Evolutionary conservation across 306 rosid species (phyloP).

Genomic region (Fragaria ananassa): DNA sequence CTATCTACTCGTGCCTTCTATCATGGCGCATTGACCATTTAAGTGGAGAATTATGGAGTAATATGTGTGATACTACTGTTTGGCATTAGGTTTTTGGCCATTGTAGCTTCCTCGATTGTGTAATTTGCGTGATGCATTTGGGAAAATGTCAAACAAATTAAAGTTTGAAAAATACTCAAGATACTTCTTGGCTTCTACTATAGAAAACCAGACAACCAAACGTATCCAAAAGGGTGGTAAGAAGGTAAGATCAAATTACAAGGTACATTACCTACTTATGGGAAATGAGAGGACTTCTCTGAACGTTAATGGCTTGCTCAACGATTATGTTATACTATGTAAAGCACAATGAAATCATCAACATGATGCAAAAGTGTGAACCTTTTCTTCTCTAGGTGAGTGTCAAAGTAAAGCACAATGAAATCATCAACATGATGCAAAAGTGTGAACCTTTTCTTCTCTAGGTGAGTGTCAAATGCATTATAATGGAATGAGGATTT

Average conservation of each 20-base stretch:
- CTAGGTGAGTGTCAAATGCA: constrained; percentile 13
- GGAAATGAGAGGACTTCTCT: background rate
- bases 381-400: constrained; percentile 6
- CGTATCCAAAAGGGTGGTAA: too few relatives aligned
- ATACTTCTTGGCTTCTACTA: too few relatives aligned
- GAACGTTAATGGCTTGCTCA: background rate
- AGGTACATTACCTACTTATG: background rate
- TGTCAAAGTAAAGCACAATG: constrained; percentile 5
- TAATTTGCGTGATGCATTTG: too few relatives aligned
- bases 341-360: background rate
- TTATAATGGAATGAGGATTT: background rate
- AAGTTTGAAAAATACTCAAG: background rate
- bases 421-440: background rate
- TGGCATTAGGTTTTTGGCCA: background rate
- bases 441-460: background rate
- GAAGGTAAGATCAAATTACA: too few relatives aligned
- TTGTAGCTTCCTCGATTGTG: background rate
- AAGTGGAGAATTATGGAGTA: background rate
- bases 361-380: background rate
- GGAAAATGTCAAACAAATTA: too few relatives aligned
- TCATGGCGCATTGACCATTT: constrained; percentile 29
- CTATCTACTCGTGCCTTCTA: constrained; percentile 11
- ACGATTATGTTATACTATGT: background rate
- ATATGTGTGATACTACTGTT: background rate
- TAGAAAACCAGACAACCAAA: too few relatives aligned